A percentile compares a stretch with the other conserved stretches of the same genome.
Conservation (phyloP, 2,329 filamentous ascomycete species). For the Gaeumannomyces sp. region DNA sequence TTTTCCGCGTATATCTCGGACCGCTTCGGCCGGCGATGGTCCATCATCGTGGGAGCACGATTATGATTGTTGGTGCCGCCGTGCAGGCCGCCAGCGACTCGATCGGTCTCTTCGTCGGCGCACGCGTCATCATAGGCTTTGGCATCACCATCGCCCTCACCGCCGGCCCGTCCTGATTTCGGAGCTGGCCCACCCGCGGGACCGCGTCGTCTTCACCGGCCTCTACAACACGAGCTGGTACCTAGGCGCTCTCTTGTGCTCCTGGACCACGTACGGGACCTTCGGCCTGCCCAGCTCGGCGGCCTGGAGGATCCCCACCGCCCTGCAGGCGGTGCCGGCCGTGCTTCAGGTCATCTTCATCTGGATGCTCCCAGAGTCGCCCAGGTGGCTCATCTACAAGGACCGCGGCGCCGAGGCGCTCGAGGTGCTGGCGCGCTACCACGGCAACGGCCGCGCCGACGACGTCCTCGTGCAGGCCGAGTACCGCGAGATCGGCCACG, state of each 20-base stretch:
- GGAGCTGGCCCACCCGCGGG: conserved; percentile 36
- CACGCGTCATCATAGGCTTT: conserved; percentile 26
- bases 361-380: conserved; percentile 32
- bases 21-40: conserved; percentile 30
- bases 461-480: conserved; percentile 7
- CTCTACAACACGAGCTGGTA: conserved; percentile 35
- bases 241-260: conserved; percentile 32
- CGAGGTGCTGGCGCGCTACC: conserved; percentile 3
- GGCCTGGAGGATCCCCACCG: conserved; percentile 44
- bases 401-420: conserved; percentile 22
- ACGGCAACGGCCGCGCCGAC: conserved; percentile 6
- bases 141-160: conserved; percentile 29
- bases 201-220: conserved; percentile 36
- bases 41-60: conserved; percentile 34
- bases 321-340: conserved; percentile 16
- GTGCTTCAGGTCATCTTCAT: conserved; percentile 22
- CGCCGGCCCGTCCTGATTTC: conserved; percentile 27
- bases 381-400: conserved; percentile 35
- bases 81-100: conserved; percentile 27
- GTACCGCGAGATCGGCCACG: conserved; percentile 14
- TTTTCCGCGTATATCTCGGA: conserved; percentile 48
- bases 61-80: conserved; percentile 33
- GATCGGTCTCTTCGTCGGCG: conserved; percentile 32
- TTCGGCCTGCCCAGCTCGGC: conserved; percentile 43
- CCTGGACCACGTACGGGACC: conserved; percentile 38